These are phyloP conservation scores for Physcia stellaris DNA, from an alignment of 495 filamentous ascomycete genomes.

Conservation along the genomic window DNA sequence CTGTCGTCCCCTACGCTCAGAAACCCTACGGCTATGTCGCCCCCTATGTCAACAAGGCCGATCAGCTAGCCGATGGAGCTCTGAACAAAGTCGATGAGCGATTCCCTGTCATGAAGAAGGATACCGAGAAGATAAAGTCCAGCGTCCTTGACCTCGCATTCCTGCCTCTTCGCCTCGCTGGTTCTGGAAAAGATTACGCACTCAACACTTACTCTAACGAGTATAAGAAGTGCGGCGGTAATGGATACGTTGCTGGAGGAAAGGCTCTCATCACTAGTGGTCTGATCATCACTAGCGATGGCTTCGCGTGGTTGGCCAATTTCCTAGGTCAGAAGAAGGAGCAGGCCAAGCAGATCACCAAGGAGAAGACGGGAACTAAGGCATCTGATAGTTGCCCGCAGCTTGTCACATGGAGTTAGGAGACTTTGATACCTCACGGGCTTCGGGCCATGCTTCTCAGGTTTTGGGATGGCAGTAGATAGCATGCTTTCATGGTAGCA, in stretches of 20 bases:
- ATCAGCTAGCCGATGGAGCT: slow-evolving; percentile 61
- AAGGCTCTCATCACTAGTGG: slow-evolving; percentile 67
- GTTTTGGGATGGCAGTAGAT: too few relatives aligned
- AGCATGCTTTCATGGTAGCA: too few relatives aligned
- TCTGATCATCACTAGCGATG: slow-evolving; percentile 56
- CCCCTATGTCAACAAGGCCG: slow-evolving; percentile 73
- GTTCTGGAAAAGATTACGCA: slow-evolving; percentile 64
- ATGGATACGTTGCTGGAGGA: slow-evolving; percentile 49
- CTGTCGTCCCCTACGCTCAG: slow-evolving; percentile 62
- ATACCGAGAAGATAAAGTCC: slow-evolving; percentile 60
- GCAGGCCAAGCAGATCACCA: slow-evolving; percentile 20
- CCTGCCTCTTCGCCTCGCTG: slow-evolving; percentile 50
- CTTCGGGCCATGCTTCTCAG: too few relatives aligned
- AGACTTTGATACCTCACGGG: too few relatives aligned
- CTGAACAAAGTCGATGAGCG: slow-evolving; percentile 59
- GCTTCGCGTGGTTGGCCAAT: slow-evolving; percentile 40
- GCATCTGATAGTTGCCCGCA: too few relatives aligned
- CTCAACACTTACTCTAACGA: slow-evolving; percentile 57
- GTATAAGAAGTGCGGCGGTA: slow-evolving; percentile 60
- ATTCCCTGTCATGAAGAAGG: slow-evolving; percentile 82
- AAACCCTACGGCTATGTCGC: slow-evolving; percentile 63
- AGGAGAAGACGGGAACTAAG: slow-evolving; percentile 4
- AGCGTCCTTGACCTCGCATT: slow-evolving; percentile 49
- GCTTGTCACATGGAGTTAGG: too few relatives aligned
- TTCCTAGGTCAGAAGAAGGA: slow-evolving; percentile 46